phyloP scores from a whole-genome alignment of 257 asterid genomes.

The Buddleja alternifolia region DNA sequence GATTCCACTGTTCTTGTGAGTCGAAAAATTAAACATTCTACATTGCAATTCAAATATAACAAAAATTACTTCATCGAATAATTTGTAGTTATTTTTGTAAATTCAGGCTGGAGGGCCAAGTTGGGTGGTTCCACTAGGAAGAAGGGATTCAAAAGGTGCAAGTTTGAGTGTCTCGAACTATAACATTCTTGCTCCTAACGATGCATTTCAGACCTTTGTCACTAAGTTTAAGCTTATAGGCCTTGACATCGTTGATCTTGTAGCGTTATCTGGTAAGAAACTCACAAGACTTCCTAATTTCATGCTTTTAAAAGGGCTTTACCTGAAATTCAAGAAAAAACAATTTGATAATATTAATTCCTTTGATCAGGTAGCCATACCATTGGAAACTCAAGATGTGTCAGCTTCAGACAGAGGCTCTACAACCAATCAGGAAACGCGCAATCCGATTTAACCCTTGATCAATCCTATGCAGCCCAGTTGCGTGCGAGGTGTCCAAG shows the following conservation, averaged over 20 bases:
- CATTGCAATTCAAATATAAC: neutral
- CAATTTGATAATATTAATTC: too few relatives aligned
- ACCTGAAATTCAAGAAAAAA: neutral
- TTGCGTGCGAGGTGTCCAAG: constrained; percentile 45
- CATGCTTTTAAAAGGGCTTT: too few relatives aligned
- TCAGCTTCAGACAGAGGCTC: constrained; percentile 58
- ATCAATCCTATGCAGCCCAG: constrained; percentile 35
- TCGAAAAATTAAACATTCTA: neutral
- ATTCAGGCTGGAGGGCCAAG: constrained; percentile 54
- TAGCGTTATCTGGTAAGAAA: constrained; percentile 54
- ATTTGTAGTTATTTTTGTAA: neutral
- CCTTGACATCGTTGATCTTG: constrained; percentile 53
- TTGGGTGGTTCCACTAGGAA: constrained; percentile 60
- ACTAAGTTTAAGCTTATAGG: constrained; percentile 40
- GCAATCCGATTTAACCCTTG: constrained; percentile 39
- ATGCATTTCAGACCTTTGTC: constrained; percentile 49
- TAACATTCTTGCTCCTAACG: constrained; percentile 58
- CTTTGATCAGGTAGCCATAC: constrained; percentile 63
- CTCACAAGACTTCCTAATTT: neutral
- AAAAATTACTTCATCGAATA: neutral
- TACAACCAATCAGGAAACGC: constrained; percentile 40
- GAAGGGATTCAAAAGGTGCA: constrained; percentile 54
- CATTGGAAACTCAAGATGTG: constrained; percentile 58
- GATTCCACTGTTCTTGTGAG: constrained; percentile 54
- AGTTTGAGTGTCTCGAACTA: constrained; percentile 52